phyloP scores from a whole-genome alignment of 805 yeast species.

The Starmerella geochares region DNA sequence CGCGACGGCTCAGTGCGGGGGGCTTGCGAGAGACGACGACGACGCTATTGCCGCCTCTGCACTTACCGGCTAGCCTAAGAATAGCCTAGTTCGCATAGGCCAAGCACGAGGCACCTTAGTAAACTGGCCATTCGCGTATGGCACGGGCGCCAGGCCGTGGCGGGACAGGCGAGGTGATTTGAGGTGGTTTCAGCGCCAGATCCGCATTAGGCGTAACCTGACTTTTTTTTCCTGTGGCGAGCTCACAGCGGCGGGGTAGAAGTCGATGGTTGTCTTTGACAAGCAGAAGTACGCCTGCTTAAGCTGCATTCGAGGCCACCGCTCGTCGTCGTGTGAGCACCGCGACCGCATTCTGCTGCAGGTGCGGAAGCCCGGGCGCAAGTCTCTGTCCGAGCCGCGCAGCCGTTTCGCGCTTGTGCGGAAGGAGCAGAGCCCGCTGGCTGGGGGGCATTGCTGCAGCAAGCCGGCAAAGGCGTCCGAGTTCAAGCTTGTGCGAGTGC shows the following conservation, averaged over 20 bases:
- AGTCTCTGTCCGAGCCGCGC: conserved; percentile 18
- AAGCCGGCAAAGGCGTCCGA: conserved; percentile 11
- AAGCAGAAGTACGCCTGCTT: conserved; percentile 27
- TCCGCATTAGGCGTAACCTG: conserved; percentile 1
- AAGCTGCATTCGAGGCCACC: conserved; percentile 78
- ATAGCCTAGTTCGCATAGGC: too few relatives aligned
- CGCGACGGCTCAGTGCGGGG: too few relatives aligned
- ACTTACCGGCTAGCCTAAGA: too few relatives aligned
- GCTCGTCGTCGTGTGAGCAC: conserved; percentile 81
- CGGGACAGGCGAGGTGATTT: neutral
- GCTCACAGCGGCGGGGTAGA: neutral
- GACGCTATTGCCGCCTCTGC: too few relatives aligned
- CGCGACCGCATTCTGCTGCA: conserved; percentile 68
- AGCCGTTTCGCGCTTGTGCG: conserved; percentile 18
- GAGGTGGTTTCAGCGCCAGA: neutral
- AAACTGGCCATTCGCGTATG: neutral
- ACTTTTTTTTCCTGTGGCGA: neutral
- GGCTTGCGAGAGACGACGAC: too few relatives aligned
- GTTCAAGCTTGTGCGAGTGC: conserved; percentile 4
- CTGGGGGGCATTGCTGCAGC: neutral
- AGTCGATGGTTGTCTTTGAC: conserved; percentile 21
- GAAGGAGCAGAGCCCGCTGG: conserved; percentile 3
- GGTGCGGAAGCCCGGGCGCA: conserved; percentile 85
- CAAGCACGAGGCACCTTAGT: too few relatives aligned
- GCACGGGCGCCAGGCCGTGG: neutral